Base-by-base conservation (phyloP, 2,329 filamentous ascomycete species). In the Alternaria sp. region DNA sequence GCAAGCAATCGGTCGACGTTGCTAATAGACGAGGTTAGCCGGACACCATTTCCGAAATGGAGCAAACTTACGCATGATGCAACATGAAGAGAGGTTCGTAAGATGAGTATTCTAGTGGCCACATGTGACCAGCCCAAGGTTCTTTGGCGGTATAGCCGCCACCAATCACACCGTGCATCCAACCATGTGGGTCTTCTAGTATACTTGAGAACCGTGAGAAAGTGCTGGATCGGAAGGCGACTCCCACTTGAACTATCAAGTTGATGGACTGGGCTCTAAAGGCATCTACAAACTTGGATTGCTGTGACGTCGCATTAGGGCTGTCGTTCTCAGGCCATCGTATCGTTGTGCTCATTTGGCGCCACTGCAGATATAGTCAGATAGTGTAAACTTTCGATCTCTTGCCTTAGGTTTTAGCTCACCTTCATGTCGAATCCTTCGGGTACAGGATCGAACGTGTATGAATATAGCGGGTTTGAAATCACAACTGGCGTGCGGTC, bases 31-130 rank as follows among this genome's bases (percentile, higher is more conserved):
- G 16, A 38, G 9, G 14, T 46, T 12, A 43, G 34, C 32, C 2
- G 22, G 22, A 11, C n/a, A 3, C 5, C 7, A 22, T 12, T 12
- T 30, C 4, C 1, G 9, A 20, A 22, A 3, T 7, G 8, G n/a
- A 24, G 2, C 7, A n/a, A 14, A 68, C 79, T 60, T 65, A 81
- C 80, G 77, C 69, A 69, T 79, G 77, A 54, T 77, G 75, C 2
- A 79, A 64, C 74, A 71, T 73, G 54, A 79, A 79, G 14, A 93
- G 80, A 0, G 92, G 92, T 67, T 96, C 92, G 71, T 92, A 95
- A 0, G 90, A 87, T 3, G 92, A 92, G 67, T 91, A 90, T 11
- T 76, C 70, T 14, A 92, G 85, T 68, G 89, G 89, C 48, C 88
- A 87, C 88, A 94, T 90, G 68, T 92, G 90, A 2, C 90, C 89